These are phyloP conservation scores for Phaffomyces opuntiae DNA, from an alignment of 805 yeast genomes.

Conservation along the genomic window DNA sequence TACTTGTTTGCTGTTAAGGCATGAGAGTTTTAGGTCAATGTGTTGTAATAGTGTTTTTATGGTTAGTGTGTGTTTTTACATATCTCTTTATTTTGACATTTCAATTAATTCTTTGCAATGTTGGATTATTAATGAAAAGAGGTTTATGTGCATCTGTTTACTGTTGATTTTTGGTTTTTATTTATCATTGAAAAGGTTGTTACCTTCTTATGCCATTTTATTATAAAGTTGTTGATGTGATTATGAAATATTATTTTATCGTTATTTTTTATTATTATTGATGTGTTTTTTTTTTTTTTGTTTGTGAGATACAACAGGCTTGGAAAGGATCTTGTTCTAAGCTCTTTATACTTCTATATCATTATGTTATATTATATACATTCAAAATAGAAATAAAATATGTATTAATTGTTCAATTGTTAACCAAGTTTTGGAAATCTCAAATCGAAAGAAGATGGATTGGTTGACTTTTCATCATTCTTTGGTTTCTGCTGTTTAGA, in stretches of 20 bases:
- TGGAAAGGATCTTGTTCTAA: too few species aligned
- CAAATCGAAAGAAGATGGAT: conserved; percentile 7
- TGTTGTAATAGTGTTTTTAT: too few species aligned
- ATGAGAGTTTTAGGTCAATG: too few species aligned
- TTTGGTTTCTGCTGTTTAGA: neutral
- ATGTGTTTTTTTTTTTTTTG: neutral
- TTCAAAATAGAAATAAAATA: neutral
- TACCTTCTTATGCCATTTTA: neutral
- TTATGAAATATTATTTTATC: neutral
- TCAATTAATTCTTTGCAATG: too few species aligned
- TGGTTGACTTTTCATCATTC: too few species aligned
- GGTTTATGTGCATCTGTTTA: neutral
- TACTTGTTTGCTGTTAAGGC: too few species aligned
- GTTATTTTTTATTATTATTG: neutral
- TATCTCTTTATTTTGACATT: neutral
- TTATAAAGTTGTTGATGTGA: neutral
- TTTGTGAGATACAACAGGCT: too few species aligned
- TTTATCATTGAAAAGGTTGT: neutral
- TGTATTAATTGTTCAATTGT: neutral
- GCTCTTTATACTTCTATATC: too few species aligned
- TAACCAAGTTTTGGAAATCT: conserved; percentile 9
- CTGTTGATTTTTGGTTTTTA: neutral
- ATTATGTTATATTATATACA: too few species aligned
- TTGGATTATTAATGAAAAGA: neutral
- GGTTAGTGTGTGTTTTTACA: too few species aligned